Evolutionary conservation across 345 rosid genomes (phyloP).

Genomic region (Populus nigra): DNA sequence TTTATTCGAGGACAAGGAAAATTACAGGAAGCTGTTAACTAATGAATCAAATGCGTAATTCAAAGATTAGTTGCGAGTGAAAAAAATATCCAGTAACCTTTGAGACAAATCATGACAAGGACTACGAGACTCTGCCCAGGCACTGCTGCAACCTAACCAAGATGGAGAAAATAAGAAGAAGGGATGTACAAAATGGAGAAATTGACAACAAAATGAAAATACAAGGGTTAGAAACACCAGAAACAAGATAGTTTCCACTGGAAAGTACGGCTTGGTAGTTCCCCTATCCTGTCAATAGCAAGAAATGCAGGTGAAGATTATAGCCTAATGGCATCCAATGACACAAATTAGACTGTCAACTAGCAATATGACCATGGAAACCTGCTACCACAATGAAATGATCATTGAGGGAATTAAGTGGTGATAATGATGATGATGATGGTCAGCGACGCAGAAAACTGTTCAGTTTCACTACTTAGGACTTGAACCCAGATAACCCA

Average conservation of each 20-base stretch:
- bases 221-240: constrained; percentile 34
- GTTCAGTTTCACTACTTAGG: constrained; percentile 10
- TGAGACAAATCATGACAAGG: constrained; percentile 25
- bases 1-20: constrained; percentile 28
- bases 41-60: neutral
- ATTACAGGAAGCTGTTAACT: constrained; percentile 8
- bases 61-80: neutral
- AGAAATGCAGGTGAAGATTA: constrained; percentile 29
- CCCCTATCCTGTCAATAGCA: constrained; percentile 36
- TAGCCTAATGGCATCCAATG: constrained; percentile 16
- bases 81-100: constrained; percentile 19
- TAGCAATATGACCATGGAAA: constrained; percentile 1
- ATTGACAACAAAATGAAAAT: neutral
- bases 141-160: constrained; percentile 45
- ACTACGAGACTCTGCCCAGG: constrained; percentile 30
- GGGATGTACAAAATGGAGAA: neutral
- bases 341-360: neutral
- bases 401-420: neutral
- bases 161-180: constrained; percentile 12
- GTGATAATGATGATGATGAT: neutral
- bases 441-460: neutral
- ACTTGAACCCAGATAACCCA: constrained; percentile 53
- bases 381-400: constrained; percentile 7
- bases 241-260: constrained; percentile 15
- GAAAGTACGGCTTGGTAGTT: constrained; percentile 13